Evolutionary conservation across 768 basidiomycete genomes (phyloP), one percentile per base, ranked within the genome.

Genomic region (Russula ochroleuca): DNA sequence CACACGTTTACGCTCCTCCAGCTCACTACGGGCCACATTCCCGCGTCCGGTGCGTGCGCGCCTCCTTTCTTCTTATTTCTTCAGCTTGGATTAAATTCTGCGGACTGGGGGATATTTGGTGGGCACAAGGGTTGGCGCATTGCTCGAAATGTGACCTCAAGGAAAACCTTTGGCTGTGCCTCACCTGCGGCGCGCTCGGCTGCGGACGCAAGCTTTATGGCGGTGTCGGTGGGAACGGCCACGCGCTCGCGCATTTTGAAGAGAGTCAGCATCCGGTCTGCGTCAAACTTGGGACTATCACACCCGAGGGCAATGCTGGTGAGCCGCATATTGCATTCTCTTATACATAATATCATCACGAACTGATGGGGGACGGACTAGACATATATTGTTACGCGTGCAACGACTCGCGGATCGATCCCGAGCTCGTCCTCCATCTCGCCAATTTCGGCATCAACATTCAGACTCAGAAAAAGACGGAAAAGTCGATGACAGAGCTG

Each of bases 271-370:
- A 99, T 70, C 81, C 85, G 0, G 81, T 94, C 23, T 88, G 88
- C 59, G 94, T 98, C 38, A 99, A 98, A 73, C 78, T 98, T 0
- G 97, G 97, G 0, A 98, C 96, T 0, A 97, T 99, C 67, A 95
- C 95, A 1, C 91, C 97, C 0, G 95, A 98, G 71, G 96, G 96
- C 2, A 83, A 78, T 1, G 96, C 92, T 61, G 94, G 94, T 92
- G 56, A 33, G 85, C 73, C 9, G 14, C 33, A 35, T 59, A 43
- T 6, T 31, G n/a, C n/a, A 8, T 7, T 6, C 13, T 23, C 40
- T 17, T n/a, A 1, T 52, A 35, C 50, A 57, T 49, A 48, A 15
- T 15, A 14, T 4, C 35, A 40, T 40, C n/a, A 31, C 51, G 7
- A 15, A 5, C 43, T 45, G 31, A 61, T 2, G 35, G 13, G 15